A percentile compares a stretch with the other conserved stretches of the same genome.
Evolutionary conservation across 1,284 basidiomycete species (phyloP).

Genomic region (Moesziomyces sp.): DNA sequence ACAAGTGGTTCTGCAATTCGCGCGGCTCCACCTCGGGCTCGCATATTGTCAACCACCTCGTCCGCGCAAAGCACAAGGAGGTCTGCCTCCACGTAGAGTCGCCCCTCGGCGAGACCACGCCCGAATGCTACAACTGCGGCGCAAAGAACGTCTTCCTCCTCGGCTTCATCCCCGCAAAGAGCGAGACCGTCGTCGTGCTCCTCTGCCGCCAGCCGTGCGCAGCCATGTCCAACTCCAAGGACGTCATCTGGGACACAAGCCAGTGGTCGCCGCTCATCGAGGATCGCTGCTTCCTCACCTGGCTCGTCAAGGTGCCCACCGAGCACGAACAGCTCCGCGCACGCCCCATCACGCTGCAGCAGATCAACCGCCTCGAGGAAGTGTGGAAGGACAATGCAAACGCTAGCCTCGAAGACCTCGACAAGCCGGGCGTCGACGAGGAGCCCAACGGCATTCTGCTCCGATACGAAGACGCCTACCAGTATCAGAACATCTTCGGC

Average conservation of each 20-base stretch:
- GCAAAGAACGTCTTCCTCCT: conserved; percentile 99
- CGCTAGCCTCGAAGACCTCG: conserved; percentile 94
- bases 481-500: conserved; percentile 99
- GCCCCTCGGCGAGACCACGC: conserved; percentile 94
- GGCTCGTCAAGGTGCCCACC: conserved; percentile 96
- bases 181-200: conserved; percentile 97
- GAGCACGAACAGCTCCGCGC: conserved; percentile 95
- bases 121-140: conserved; percentile 97
- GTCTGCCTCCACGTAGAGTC: conserved; percentile 95
- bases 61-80: conserved; percentile 98
- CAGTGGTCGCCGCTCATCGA: conserved; percentile 99
- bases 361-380: conserved; percentile 97
- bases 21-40: conserved; percentile 91
- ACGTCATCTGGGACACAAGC: conserved; percentile 97
- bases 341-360: conserved; percentile 92
- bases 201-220: conserved; percentile 99
- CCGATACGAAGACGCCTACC: conserved; percentile 95
- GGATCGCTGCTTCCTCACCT: conserved; percentile 95
- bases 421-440: conserved; percentile 77
- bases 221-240: conserved; percentile 84
- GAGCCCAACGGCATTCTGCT: conserved; percentile 91
- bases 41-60: conserved; percentile 98
- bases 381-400: conserved; percentile 96
- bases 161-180: conserved; percentile 98
- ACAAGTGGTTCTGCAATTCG: conserved; percentile 99